Evolutionary conservation across 306 rosid genomes (phyloP).

Genomic region (Calophaca sinica): DNA sequence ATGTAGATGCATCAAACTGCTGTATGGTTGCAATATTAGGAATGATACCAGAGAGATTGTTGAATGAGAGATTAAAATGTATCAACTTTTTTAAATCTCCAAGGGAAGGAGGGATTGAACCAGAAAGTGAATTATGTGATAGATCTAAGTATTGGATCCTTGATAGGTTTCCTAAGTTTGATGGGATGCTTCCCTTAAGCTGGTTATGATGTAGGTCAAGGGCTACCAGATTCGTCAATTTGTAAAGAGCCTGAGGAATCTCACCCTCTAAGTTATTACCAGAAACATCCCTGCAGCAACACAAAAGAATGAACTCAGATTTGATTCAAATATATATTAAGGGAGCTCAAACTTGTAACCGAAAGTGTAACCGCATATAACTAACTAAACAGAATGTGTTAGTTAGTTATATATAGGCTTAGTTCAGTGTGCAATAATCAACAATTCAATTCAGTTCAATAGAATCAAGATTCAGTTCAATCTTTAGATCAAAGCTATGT

Average conservation of each 20-base stretch:
- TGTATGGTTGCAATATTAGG: constrained; percentile 62
- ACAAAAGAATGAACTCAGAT: constrained; percentile 46
- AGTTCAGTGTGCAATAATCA: too few relatives aligned
- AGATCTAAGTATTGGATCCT: constrained; percentile 73
- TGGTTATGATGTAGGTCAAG: constrained; percentile 81
- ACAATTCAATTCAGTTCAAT: too few relatives aligned
- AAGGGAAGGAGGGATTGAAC: constrained; percentile 76
- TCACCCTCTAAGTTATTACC: constrained; percentile 81
- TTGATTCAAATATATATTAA: constrained; percentile 27
- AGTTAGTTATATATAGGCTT: too few relatives aligned
- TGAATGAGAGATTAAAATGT: constrained; percentile 78
- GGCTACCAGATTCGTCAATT: constrained; percentile 72
- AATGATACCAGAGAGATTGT: constrained; percentile 81
- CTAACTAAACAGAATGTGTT: too few relatives aligned
- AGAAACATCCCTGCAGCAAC: constrained; percentile 84
- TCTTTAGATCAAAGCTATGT: too few relatives aligned
- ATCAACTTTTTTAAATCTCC: constrained; percentile 64
- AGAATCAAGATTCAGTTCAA: too few relatives aligned
- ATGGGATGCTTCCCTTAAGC: constrained; percentile 82
- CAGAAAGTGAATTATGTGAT: constrained; percentile 77
- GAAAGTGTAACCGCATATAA: too few relatives aligned
- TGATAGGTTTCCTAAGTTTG: constrained; percentile 69
- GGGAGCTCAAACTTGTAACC: too few relatives aligned
- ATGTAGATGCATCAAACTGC: constrained; percentile 71
- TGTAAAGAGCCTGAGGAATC: constrained; percentile 75